These are phyloP conservation scores for Pogostemon cablin DNA, from an alignment of 257 asterid species.

Conservation along the genomic window DNA sequence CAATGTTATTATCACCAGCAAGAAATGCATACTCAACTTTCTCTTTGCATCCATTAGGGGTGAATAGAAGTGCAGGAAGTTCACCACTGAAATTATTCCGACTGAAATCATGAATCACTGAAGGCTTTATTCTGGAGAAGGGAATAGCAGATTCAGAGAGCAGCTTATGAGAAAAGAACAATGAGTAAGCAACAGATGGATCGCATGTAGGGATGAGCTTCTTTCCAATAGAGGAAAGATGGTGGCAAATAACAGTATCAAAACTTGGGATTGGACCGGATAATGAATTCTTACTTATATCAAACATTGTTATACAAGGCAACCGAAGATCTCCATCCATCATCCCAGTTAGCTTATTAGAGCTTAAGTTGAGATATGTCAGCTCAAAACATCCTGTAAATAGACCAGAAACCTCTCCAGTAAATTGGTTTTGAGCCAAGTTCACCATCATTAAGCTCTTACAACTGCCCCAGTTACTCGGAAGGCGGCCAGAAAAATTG, in stretches of 20 bases:
- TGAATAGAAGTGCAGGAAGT: background rate
- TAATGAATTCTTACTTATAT: slow-evolving; percentile 32
- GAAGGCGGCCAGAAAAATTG: slow-evolving; percentile 37
- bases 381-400: slow-evolving; percentile 35
- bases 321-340: slow-evolving; percentile 27
- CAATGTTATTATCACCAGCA: background rate
- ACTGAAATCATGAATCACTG: slow-evolving; percentile 27
- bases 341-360: slow-evolving; percentile 30
- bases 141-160: slow-evolving; percentile 11
- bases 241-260: slow-evolving; percentile 10
- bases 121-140: background rate
- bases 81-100: slow-evolving; percentile 31
- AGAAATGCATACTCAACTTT: background rate
- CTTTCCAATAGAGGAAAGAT: slow-evolving; percentile 16
- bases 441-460: slow-evolving; percentile 39
- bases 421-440: slow-evolving; percentile 38
- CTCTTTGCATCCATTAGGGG: background rate
- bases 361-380: slow-evolving; percentile 40
- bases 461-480: slow-evolving; percentile 40
- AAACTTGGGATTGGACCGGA: slow-evolving; percentile 32
- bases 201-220: slow-evolving; percentile 10
- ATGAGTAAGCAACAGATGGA: slow-evolving; percentile 28
- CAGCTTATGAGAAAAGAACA: slow-evolving; percentile 20
- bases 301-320: slow-evolving; percentile 27
- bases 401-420: slow-evolving; percentile 27